Evolutionary conservation across 2,329 filamentous ascomycete species (phyloP).

Genomic region (Helicocarpus griseus): DNA sequence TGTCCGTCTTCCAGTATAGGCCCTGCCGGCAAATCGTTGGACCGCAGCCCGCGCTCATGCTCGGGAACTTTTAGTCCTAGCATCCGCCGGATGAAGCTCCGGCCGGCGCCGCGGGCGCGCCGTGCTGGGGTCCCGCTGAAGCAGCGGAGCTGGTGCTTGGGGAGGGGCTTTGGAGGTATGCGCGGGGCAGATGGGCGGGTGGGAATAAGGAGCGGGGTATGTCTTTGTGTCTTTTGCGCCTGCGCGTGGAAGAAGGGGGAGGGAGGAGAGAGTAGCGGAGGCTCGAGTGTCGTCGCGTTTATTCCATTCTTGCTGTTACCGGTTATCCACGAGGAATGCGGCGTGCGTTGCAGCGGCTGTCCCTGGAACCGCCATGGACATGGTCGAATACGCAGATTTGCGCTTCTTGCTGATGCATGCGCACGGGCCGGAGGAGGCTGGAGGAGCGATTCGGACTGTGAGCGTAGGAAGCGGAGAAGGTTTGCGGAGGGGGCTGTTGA

Average conservation of each 20-base stretch:
- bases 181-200: constrained; percentile 7
- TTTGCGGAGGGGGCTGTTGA: constrained; percentile 41
- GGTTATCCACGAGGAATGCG: not conserved
- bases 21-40: constrained; percentile 48
- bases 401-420: not conserved
- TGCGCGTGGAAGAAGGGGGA: constrained; percentile 15
- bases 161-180: not conserved
- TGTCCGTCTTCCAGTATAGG: constrained; percentile 47
- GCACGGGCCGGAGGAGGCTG: not conserved
- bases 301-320: not conserved
- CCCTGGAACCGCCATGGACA: constrained; percentile 8
- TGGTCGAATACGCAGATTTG: constrained; percentile 11
- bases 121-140: constrained; percentile 21
- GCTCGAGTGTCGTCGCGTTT: not conserved
- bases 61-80: constrained; percentile 27
- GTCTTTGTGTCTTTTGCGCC: constrained; percentile 5
- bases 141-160: constrained; percentile 5
- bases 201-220: constrained; percentile 6
- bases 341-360: not conserved
- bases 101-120: constrained; percentile 22
- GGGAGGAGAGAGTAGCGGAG: constrained; percentile 18
- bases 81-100: constrained; percentile 26
- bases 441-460: constrained; percentile 51
- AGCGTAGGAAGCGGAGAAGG: constrained; percentile 63
- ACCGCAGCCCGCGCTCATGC: constrained; percentile 35